Base-by-base conservation (phyloP, 768 basidiomycete genomes). In the Macrolepiota fuliginosa region DNA sequence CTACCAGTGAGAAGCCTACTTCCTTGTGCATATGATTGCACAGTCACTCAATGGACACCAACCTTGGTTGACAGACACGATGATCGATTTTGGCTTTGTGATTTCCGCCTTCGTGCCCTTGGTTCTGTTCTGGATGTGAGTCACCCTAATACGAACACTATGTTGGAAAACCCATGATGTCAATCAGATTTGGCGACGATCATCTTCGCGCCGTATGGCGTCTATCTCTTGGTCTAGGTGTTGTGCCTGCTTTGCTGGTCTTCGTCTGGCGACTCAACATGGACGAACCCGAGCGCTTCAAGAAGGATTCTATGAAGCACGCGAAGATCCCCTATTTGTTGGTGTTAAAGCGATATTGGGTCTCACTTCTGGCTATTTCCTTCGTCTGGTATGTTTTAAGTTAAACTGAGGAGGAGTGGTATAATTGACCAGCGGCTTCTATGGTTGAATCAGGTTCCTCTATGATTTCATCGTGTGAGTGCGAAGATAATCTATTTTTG, bases 131-230 rank as follows among this genome's bases (percentile, higher is more conserved):
- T 94, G 92, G 94, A 96, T 96, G 88, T 91, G 63, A 49, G 88
- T 76, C 50, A 24, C 27, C 42, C 25, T 56, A 54, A 50, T 3
- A 7, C 22, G 49, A 32, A 32, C 29, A 32, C 65, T 17, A 37
- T 49, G 29, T 39, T n/a, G 46, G 42, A 25, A 13, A 54, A 56
- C 10, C 51, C 32, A n/a, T 60, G 56, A 58, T 45, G 61, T 22
- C 5, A 35, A 7, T 40, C 61, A 92, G 89, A 67, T 94, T 90
- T 63, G 91, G 92, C 35, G 68, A 83, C 45, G 74, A 91, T 63
- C 94, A 95, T 70, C 85, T 96, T 46, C 84, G 90, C 27, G 90
- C 90, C 2, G 90, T 93, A 3, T 96, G 94, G 94, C 87, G 94
- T 54, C 67, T 92, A 47, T 91, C 93, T 22, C 82, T 96, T 10